phyloP scores from a whole-genome alignment of 2,329 filamentous ascomycete species.

The Colletotrichum aenigma region DNA sequence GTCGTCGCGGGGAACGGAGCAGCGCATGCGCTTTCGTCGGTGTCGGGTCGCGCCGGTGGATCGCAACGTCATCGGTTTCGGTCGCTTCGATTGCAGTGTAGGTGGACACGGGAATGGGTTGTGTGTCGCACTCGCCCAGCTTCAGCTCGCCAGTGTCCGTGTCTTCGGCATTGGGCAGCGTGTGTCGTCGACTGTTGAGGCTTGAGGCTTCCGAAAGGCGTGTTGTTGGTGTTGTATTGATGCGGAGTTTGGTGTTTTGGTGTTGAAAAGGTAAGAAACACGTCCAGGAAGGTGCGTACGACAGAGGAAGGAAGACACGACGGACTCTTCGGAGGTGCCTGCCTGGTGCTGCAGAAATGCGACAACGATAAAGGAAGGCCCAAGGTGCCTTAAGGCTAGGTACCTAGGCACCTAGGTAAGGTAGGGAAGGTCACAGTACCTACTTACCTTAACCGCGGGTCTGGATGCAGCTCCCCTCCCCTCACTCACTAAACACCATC shows the following conservation, averaged over 20 bases:
- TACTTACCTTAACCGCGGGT: not conserved
- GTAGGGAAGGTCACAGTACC: not conserved
- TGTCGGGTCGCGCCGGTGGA: not conserved
- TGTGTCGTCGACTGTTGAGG: not conserved
- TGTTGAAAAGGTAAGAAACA: not conserved
- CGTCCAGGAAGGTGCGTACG: not conserved
- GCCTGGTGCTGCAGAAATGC: not conserved
- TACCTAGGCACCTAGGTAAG: too few species aligned
- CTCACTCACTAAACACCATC: not conserved
- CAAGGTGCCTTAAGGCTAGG: not conserved
- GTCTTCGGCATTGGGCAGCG: not conserved
- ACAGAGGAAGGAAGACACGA: not conserved
- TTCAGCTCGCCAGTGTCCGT: not conserved
- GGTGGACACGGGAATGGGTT: not conserved
- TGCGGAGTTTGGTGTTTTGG: not conserved
- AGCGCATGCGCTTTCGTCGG: not conserved
- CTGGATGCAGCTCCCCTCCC: not conserved
- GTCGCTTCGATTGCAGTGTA: not conserved
- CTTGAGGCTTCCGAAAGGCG: not conserved
- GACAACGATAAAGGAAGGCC: not conserved
- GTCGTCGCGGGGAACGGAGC: not conserved
- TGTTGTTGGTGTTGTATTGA: not conserved
- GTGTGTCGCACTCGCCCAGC: not conserved
- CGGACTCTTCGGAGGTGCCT: not conserved
- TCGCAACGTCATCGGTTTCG: constrained; percentile 8